Base-by-base conservation (phyloP, 768 basidiomycete species). In the Chiua virens region DNA sequence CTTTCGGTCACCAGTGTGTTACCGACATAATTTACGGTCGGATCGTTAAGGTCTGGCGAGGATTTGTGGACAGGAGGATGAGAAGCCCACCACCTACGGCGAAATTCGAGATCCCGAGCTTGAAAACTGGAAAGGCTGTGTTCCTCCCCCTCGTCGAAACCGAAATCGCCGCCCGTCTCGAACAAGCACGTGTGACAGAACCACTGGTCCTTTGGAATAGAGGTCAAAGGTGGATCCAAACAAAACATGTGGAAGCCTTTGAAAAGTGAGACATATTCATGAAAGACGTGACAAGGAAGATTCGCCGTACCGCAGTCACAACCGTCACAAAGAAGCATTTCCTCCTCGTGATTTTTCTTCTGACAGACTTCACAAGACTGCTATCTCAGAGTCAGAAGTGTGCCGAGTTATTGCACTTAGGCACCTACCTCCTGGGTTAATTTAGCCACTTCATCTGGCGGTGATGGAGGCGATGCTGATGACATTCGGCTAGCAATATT, bases 141-240 rank as follows among this genome's bases (percentile, higher is more conserved):
- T 58, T 98, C 96, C 70, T 98, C 88, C 36, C 97, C 97, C 63
- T 98, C 95, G 61, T 98, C 97, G 62, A 98, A 99, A 27, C 97
- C 97, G 61, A 91, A 99, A 71, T 98, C 97, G 45, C 90, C 90
- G 11, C 96, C 95, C 0, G 92, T 95, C 35, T 85, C 87, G 36
- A 93, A 79, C 20, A 99, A 75, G 65, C 97, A 99, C 4, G 86
- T 85, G 60, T 88, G 89, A 68, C 97, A 99, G 66, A 85, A 98
- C 96, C 96, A 99, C 57, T 96, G 87, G 36, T 94, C 92, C 63
- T 87, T 89, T 2, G 97, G 97, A 49, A 99, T 89, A 3, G 78
- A 73, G 9, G 78, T 72, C 47, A 98, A 73, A 18, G 95, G 95
- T 13, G 97, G 97, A 63, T 93, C 89, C 51, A 99, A 85, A 67